Conservation (phyloP, 2,329 filamentous ascomycete genomes). For the Chaetomium sp. region DNA sequence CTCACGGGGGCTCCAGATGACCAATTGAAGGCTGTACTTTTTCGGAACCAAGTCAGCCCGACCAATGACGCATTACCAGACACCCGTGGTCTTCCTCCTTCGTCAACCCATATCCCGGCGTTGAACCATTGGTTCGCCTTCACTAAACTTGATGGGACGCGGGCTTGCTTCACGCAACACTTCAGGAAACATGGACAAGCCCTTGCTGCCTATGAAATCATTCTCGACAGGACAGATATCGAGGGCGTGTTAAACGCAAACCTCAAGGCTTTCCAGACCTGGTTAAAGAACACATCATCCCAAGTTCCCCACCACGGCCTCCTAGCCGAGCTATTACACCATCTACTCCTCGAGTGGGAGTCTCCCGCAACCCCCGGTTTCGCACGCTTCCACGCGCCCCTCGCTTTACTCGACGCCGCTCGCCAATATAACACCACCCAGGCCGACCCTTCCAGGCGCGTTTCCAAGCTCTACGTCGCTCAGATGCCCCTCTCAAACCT, state of each 20-base stretch:
- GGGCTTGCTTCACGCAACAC: constrained; percentile 21
- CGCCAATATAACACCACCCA: constrained; percentile 34
- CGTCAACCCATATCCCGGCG: constrained; percentile 28
- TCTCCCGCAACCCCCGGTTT: constrained; percentile 28
- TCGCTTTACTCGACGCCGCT: constrained; percentile 58
- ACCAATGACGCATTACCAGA: neutral
- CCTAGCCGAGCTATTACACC: neutral
- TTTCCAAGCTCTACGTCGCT: constrained; percentile 68
- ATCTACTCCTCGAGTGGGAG: neutral
- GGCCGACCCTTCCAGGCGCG: neutral
- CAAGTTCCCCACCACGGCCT: neutral
- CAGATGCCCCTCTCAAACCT: constrained; percentile 69
- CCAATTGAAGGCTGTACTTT: constrained; percentile 39
- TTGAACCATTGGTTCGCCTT: constrained; percentile 52
- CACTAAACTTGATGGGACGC: neutral
- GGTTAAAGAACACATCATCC: neutral
- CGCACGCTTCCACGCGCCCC: constrained; percentile 53
- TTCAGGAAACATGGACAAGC: constrained; percentile 28
- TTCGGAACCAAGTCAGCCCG: constrained; percentile 26
- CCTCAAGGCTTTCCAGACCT: neutral
- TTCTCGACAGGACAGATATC: constrained; percentile 13
- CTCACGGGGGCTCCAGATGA: constrained; percentile 41
- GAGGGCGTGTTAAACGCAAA: neutral
- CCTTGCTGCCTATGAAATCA: constrained; percentile 36
- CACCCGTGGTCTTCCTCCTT: neutral